These are phyloP conservation scores for Solidago caesia DNA, from an alignment of 129 eudicot genomes.

Conservation along the genomic window DNA sequence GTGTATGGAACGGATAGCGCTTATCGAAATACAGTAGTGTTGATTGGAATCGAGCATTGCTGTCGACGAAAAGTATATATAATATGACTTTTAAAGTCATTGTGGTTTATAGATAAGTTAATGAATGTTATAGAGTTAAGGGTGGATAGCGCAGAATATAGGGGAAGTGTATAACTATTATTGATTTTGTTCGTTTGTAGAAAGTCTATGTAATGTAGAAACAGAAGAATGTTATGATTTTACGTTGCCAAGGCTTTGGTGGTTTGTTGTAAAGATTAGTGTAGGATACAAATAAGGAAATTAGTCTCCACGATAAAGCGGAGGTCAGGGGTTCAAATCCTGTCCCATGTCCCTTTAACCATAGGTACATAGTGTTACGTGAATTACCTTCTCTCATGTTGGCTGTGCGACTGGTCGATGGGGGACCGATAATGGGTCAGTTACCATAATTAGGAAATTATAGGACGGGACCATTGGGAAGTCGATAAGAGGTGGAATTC, in stretches of 20 bases:
- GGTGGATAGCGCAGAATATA: not conserved
- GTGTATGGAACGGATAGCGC: no score
- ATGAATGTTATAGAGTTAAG: not conserved
- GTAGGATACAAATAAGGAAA: not conserved
- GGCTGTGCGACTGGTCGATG: no score
- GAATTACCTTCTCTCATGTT: no score
- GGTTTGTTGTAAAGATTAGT: conserved; percentile 3
- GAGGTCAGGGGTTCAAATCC: no score
- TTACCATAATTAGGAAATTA: not conserved
- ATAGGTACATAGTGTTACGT: no score
- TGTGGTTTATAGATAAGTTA: not conserved
- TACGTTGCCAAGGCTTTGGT: not conserved
- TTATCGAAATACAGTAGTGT: no score
- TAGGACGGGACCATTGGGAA: conserved; percentile 1
- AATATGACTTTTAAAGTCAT: not conserved
- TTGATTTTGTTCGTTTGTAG: not conserved
- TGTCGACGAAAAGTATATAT: not conserved
- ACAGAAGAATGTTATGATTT: not conserved
- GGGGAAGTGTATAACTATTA: not conserved
- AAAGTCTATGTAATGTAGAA: not conserved
- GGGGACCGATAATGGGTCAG: no score
- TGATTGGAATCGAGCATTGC: not conserved
- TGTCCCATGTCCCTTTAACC: no score
- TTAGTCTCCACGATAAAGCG: not conserved
- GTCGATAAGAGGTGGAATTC: not conserved